phyloP scores from a whole-genome alignment of 2,329 filamentous ascomycete species.

The Colletotrichum somersetense region DNA sequence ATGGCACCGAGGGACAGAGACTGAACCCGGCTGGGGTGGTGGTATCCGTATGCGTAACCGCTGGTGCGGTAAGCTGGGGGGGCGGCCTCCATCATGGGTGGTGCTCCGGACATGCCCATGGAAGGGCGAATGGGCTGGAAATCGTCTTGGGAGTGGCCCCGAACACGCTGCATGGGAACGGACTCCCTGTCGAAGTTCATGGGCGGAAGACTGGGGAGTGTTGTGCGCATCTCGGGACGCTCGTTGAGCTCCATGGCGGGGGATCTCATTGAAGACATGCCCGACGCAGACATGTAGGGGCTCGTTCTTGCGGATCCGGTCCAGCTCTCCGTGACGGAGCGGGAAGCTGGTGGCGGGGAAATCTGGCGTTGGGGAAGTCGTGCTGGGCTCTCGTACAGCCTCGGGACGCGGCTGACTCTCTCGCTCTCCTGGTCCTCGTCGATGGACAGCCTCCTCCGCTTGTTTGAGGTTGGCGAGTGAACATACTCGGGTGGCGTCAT shows the following conservation, averaged over 20 bases:
- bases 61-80: slow-evolving; percentile 51
- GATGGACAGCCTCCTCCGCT: slow-evolving; percentile 60
- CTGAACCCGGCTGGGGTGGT: slow-evolving; percentile 60
- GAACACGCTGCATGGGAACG: slow-evolving; percentile 49
- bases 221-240: slow-evolving; percentile 52
- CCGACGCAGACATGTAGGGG: slow-evolving; percentile 50
- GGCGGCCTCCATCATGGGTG: slow-evolving; percentile 50
- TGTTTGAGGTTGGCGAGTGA: slow-evolving; percentile 62
- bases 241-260: slow-evolving; percentile 52
- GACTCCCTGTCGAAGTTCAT: slow-evolving; percentile 54
- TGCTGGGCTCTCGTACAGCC: slow-evolving; percentile 58
- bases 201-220: slow-evolving; percentile 58
- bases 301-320: slow-evolving; percentile 50
- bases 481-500: slow-evolving; percentile 61
- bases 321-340: slow-evolving; percentile 53
- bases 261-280: slow-evolving; percentile 49
- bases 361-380: slow-evolving; percentile 49
- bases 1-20: slow-evolving; percentile 60
- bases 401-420: slow-evolving; percentile 60
- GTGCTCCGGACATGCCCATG: slow-evolving; percentile 45
- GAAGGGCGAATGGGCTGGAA: slow-evolving; percentile 50
- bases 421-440: slow-evolving; percentile 57
- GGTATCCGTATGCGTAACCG: slow-evolving; percentile 55
- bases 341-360: slow-evolving; percentile 51
- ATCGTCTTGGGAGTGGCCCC: slow-evolving; percentile 53